Evolutionary conservation across 768 basidiomycete species (phyloP).

Genomic region (Lactarius akahatsu): DNA sequence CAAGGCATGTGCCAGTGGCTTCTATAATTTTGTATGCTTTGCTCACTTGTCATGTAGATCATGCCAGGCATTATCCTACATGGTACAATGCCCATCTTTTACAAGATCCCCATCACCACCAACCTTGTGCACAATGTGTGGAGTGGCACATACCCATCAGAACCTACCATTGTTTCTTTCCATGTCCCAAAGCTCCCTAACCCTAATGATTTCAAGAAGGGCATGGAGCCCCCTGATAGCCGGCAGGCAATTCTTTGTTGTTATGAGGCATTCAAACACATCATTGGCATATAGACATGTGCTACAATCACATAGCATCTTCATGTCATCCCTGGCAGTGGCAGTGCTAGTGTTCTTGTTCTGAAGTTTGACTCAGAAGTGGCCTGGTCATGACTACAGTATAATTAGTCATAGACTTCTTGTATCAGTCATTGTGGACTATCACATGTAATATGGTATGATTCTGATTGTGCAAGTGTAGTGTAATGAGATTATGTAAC

Average conservation of each 20-base stretch:
- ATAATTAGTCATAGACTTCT: too few relatives aligned
- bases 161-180: background rate
- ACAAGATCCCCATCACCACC: background rate
- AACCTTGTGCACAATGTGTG: background rate
- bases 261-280: background rate
- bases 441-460: too few relatives aligned
- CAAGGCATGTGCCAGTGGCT: background rate
- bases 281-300: background rate
- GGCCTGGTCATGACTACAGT: too few relatives aligned
- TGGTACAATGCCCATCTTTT: constrained; percentile 32
- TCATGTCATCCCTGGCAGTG: too few relatives aligned
- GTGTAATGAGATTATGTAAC: too few relatives aligned
- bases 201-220: background rate
- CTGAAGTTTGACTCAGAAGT: too few relatives aligned
- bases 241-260: background rate
- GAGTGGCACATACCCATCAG: background rate
- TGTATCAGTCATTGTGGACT: too few relatives aligned
- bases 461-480: too few relatives aligned
- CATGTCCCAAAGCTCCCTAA: background rate
- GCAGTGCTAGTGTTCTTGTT: too few relatives aligned
- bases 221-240: background rate
- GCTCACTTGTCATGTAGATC: background rate
- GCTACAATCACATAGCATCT: too few relatives aligned
- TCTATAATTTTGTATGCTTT: background rate
- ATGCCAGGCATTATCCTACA: constrained; percentile 51